Base-by-base conservation (phyloP, 805 yeast genomes). In the Wickerhamiella galacta region DNA sequence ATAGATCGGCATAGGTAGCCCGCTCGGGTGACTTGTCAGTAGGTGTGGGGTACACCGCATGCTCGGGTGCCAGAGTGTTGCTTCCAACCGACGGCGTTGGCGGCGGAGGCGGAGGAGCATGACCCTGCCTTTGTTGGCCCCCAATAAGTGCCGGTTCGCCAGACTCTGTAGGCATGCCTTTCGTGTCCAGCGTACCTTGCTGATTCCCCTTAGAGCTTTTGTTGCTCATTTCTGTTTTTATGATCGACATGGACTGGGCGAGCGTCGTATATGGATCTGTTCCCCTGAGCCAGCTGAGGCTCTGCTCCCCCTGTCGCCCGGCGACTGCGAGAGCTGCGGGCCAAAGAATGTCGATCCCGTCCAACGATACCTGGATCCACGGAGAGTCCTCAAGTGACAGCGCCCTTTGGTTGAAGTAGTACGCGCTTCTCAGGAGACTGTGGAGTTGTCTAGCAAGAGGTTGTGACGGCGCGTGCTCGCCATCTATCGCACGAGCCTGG, bases 281-380 rank as follows among this genome's bases (percentile, higher is more conserved):
- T 12, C 34, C 28, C 22, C 31, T 25, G 15, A 44, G 35, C 34
- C 37, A 33, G 25, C 31, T 16, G 18, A 37, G 14, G 18, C 33
- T 32, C 12, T 14, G 20, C 11, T 22, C 23, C 10, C 24, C 18
- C 3, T 18, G 16, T 7, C 27, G 35, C 7, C 29, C 28, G 6
- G 42, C 37, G 16, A 40, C 23, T 3, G 37, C 38, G 11, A 43
- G 35, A 6, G 33, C 35, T 11, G 39, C 39, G 3, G 49, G 49
- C 49, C 49, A 46, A 17, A 43, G 11, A 20, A 44, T 20, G 12
- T 40, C 46, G 9, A 25, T 25, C 11, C 39, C 41, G 19, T 43
- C 44, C 11, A 29, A 15, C 19, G 35, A 25, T 3, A 46, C 43
- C 12, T 41, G 41, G 11, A 46, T 31, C 49, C 49, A 46, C 16